Conservation (phyloP, 768 basidiomycete genomes). For the Boletus tylopilopsis region DNA sequence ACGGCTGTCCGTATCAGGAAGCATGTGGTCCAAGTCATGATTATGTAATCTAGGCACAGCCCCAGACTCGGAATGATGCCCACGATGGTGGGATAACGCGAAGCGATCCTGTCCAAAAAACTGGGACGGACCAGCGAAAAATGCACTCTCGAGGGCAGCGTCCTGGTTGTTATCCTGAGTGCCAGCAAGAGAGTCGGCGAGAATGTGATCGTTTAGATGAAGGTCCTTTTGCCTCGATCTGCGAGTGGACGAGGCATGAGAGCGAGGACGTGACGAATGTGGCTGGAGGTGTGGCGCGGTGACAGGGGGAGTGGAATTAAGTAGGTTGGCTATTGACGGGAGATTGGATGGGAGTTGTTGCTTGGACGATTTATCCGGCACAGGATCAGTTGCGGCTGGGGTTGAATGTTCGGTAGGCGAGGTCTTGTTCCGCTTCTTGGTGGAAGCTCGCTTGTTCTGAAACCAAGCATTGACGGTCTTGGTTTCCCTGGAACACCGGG, state of each 20-base stretch:
- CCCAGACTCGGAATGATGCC: conserved; percentile 23
- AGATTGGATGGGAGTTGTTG: conserved; percentile 29
- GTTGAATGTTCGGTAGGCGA: conserved; percentile 29
- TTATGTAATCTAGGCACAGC: conserved; percentile 28
- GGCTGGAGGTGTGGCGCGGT: conserved; percentile 19
- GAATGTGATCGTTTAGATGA: conserved; percentile 27
- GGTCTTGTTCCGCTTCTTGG: conserved; percentile 64
- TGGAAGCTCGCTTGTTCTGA: conserved; percentile 81
- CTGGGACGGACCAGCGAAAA: conserved; percentile 32
- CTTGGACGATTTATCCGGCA: conserved; percentile 23
- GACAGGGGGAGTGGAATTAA: conserved; percentile 33
- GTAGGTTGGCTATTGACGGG: conserved; percentile 37
- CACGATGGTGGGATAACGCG: conserved; percentile 32
- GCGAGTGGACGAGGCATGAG: conserved; percentile 24
- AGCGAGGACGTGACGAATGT: conserved; percentile 23
- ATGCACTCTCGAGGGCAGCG: conserved; percentile 25
- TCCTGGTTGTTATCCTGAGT: conserved; percentile 14
- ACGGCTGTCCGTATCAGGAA: conserved; percentile 50
- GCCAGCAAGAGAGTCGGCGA: conserved; percentile 18
- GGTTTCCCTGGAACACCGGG: conserved; percentile 57
- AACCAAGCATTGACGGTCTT: conserved; percentile 88
- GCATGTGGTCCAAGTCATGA: conserved; percentile 47
- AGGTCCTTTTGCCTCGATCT: conserved; percentile 32
- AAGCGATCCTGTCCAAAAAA: conserved; percentile 31
- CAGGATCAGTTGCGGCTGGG: conserved; percentile 26